phyloP scores from a whole-genome alignment of 192 early-diverging fungal genomes.

The Backusella morwellensis region DNA sequence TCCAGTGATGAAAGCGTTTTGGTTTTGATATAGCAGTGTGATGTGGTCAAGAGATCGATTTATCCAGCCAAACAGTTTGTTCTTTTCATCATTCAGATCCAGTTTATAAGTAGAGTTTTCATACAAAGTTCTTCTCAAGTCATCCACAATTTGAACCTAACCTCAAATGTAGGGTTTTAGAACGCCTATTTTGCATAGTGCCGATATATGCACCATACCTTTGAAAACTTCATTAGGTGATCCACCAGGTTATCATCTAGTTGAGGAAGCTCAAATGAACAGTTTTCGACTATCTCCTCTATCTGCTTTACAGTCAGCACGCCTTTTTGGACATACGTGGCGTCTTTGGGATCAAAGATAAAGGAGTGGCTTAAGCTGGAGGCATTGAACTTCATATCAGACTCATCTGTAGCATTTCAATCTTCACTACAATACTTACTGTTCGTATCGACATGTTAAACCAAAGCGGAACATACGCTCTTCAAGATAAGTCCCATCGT shows the following conservation, averaged over 20 bases:
- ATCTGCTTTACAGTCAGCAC: neutral
- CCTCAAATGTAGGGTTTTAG: neutral
- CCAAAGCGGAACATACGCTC: neutral
- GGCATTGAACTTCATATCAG: neutral
- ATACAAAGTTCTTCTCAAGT: neutral
- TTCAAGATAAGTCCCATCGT: neutral
- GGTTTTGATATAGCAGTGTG: neutral
- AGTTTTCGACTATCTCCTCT: neutral
- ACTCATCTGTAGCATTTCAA: neutral
- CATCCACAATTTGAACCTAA: neutral
- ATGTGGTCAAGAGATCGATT: slow-evolving; percentile 3
- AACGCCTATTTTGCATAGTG: slow-evolving; percentile 1
- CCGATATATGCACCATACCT: neutral
- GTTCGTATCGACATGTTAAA: neutral
- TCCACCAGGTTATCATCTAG: neutral
- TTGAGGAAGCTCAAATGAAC: neutral
- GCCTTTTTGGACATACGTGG: neutral
- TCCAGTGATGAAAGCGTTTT: slow-evolving; percentile 2
- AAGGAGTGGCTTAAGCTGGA: neutral
- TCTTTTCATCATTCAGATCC: neutral
- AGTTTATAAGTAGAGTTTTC: neutral
- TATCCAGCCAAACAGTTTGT: neutral
- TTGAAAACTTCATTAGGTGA: neutral
- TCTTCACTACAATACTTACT: neutral
- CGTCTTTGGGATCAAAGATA: neutral